Evolutionary conservation across 805 yeast species (phyloP), one percentile per base, ranked within the genome.

Genomic region (Starmerella floricola): DNA sequence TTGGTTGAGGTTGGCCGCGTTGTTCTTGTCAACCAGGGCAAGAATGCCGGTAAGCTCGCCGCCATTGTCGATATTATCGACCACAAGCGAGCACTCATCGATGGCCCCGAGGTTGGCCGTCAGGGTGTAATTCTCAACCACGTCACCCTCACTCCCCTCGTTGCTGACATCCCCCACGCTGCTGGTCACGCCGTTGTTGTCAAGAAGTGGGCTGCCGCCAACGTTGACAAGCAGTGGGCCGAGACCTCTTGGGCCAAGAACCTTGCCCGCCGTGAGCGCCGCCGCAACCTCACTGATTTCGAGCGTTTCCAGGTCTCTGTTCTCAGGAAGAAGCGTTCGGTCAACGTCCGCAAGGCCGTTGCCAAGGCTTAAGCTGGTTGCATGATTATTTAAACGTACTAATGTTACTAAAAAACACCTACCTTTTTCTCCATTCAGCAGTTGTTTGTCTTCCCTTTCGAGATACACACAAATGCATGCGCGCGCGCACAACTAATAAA

Each of bases 281-380:
- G 98, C 78, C 71, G 93, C 62, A 73, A 79, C 65, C 81, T 93
- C 69, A 66, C 88, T 60, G 99, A 91, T 73, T 91, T 91, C 63
- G 95, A 91, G 77, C 87, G 99, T 79, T 91, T 91, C 95, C 95
- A 88, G 78, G 98, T 88, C 61, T 67, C 82, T 69, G 93, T 86
- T 61, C 78, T 86, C 69, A 91, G 82, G 82, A 91, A 88, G 79
- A 96, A 93, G 78, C 85, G 84, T 74, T 82, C 86, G 74, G 80
- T 69, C 68, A 83, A 86, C 71, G 88, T 85, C 64, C 84, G 81
- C 76, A 87, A 85, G 78, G 93, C 94, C 70, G 78, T 82, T 64
- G 94, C 95, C 65, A 86, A 87, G 81, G 95, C 94, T 71, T 50
- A 48, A 43, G 38, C 39, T 34, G 31, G 31, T 31, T 42, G 46